Evolutionary conservation across 441 rosid genomes (phyloP).

Genomic region (Arabidopsis hybrid): DNA sequence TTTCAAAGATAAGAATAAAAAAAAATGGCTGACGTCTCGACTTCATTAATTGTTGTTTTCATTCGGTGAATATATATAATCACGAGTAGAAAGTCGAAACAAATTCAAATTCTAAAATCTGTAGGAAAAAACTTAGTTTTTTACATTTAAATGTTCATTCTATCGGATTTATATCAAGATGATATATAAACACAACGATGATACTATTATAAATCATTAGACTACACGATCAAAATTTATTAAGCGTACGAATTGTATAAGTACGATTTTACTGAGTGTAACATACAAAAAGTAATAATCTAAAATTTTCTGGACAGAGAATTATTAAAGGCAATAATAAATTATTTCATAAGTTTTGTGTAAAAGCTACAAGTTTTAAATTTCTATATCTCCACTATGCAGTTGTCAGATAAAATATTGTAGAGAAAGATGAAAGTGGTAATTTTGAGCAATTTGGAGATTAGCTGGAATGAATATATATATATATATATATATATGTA

Average conservation of each 20-base stretch:
- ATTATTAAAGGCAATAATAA: neutral
- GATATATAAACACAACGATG: no score
- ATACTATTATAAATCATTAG: no score
- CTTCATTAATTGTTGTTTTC: constrained; percentile 15
- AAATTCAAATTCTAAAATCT: neutral
- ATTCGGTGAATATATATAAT: constrained; percentile 4
- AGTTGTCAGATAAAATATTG: neutral
- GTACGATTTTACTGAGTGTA: no score
- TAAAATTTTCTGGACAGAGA: neutral
- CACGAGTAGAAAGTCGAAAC: neutral
- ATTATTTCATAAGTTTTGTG: neutral
- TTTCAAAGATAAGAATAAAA: constrained; percentile 24
- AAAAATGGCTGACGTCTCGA: constrained; percentile 1
- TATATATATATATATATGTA: no score
- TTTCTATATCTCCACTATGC: neutral
- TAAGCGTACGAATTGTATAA: no score
- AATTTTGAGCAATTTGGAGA: constrained; percentile 4
- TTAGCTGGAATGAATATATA: constrained; percentile 5
- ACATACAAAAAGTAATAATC: no score
- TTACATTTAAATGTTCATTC: no score
- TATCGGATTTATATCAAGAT: no score
- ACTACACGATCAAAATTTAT: no score
- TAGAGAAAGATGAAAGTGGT: neutral
- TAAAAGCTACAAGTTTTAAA: neutral
- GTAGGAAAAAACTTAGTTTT: no score